Percentiles rank a stretch among this genome's conserved stretches.
Evolutionary conservation across 1,284 basidiomycete species (phyloP).

Genomic region (Exsudoporus floridanus): DNA sequence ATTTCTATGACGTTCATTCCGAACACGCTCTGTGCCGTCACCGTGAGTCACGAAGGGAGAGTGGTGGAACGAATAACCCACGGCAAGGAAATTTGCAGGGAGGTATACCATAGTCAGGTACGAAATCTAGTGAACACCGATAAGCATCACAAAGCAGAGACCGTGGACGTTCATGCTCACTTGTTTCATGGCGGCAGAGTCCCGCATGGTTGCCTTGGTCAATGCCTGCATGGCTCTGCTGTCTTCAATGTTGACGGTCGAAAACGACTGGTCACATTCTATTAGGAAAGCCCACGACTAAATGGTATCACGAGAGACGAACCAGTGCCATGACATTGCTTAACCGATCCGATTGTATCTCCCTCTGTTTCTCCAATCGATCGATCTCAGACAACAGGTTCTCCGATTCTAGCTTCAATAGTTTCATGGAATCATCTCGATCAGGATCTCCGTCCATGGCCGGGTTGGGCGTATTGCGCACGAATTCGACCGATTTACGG

Average conservation of each 20-base stretch:
- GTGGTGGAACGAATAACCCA: conserved; percentile 31
- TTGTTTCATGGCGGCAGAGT: conserved; percentile 52
- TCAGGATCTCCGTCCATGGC: conserved; percentile 32
- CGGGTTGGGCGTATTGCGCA: conserved; percentile 48
- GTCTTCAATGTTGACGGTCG: conserved; percentile 50
- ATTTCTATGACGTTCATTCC: conserved; percentile 46
- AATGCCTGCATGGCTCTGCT: conserved; percentile 45
- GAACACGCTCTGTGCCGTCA: conserved; percentile 31
- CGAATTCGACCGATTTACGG: conserved; percentile 49
- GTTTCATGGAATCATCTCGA: conserved; percentile 18
- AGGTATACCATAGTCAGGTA: conserved; percentile 35
- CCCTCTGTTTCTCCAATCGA: conserved; percentile 43
- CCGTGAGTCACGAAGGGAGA: neutral
- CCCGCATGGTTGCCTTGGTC: conserved; percentile 47
- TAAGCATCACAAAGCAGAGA: neutral
- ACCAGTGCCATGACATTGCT: conserved; percentile 54
- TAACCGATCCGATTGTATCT: conserved; percentile 46
- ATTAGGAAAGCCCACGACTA: conserved; percentile 1
- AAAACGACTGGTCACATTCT: conserved; percentile 42
- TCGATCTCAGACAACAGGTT: conserved; percentile 47
- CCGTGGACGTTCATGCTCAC: conserved; percentile 13
- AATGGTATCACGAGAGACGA: conserved; percentile 2
- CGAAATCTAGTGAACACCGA: conserved; percentile 22
- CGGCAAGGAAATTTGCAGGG: conserved; percentile 36
- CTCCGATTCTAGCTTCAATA: conserved; percentile 44